Percentiles rank a stretch among this genome's conserved stretches.
These are phyloP conservation scores for Botrytis porri DNA, from an alignment of 2,329 filamentous ascomycete genomes.

Conservation along the genomic window DNA sequence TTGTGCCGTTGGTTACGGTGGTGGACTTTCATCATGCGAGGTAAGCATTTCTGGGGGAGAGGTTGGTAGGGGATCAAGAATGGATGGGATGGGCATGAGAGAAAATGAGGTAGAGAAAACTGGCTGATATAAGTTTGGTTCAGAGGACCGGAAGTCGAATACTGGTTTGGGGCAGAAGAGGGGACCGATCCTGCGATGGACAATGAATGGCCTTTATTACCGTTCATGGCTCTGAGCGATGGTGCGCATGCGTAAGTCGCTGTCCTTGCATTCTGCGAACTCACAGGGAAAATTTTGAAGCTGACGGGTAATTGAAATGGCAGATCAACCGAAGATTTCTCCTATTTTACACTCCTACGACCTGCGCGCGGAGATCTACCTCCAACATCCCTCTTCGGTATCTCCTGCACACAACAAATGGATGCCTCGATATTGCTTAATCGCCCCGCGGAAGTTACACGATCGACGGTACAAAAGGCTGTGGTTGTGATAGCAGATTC, in stretches of 20 bases:
- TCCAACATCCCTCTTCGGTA: conserved; percentile 86
- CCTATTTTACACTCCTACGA: conserved; percentile 88
- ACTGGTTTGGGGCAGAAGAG: conserved; percentile 77
- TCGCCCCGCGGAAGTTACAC: conserved; percentile 84
- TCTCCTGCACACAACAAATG: conserved; percentile 90
- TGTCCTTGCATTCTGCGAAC: background rate
- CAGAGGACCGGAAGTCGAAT: conserved; percentile 85
- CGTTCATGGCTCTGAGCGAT: conserved; percentile 96
- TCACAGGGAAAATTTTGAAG: background rate
- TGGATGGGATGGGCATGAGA: background rate
- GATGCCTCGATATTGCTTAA: conserved; percentile 74
- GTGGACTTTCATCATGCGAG: conserved; percentile 82
- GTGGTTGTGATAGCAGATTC: conserved; percentile 93
- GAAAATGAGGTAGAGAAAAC: conserved; percentile 20
- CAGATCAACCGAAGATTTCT: conserved; percentile 91
- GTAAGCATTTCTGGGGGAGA: conserved; percentile 30
- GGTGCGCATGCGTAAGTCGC: conserved; percentile 80
- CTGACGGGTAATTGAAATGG: conserved; percentile 14
- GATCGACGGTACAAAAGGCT: conserved; percentile 96
- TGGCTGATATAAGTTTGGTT: background rate
- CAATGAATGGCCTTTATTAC: conserved; percentile 87
- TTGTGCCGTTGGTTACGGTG: conserved; percentile 70
- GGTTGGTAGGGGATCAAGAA: background rate
- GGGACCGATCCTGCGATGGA: conserved; percentile 74
- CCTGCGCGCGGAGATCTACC: conserved; percentile 53